These are phyloP conservation scores for Echium plantagineum DNA, from an alignment of 257 asterid species.

Conservation along the genomic window DNA sequence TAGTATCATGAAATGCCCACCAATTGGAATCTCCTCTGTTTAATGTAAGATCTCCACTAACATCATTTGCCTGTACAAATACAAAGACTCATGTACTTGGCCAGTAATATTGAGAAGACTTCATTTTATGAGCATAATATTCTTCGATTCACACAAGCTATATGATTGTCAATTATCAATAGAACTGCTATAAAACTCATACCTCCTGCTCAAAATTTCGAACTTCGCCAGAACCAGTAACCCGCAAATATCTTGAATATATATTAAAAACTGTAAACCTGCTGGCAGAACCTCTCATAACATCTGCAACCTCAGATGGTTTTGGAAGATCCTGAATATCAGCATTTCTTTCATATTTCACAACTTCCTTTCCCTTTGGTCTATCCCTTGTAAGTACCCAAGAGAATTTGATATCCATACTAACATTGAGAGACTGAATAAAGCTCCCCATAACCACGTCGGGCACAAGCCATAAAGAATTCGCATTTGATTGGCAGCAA, in stretches of 20 bases:
- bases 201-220: constrained; percentile 82
- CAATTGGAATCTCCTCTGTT: constrained; percentile 50
- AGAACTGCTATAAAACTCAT: constrained; percentile 5
- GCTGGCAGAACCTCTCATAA: constrained; percentile 64
- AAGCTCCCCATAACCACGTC: constrained; percentile 65
- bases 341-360: constrained; percentile 58
- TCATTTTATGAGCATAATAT: too few relatives aligned
- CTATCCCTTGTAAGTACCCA: constrained; percentile 92
- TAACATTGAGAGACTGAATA: constrained; percentile 42
- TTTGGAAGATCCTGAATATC: constrained; percentile 53
- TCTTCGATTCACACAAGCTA: not conserved
- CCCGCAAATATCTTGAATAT: constrained; percentile 79
- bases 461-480: constrained; percentile 83
- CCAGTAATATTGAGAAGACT: not conserved
- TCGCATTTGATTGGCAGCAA: constrained; percentile 93
- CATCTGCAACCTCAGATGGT: constrained; percentile 58
- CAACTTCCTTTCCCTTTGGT: constrained; percentile 92
- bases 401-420: constrained; percentile 60
- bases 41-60: constrained; percentile 66
- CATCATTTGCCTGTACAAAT: constrained; percentile 47
- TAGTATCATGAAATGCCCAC: constrained; percentile 93
- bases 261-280: constrained; percentile 59
- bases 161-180: not conserved
- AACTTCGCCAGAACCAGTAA: constrained; percentile 96
- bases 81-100: not conserved